Evolutionary conservation across 192 early-diverging fungal genomes (phyloP).

Genomic region (Entomortierella beljakovae): DNA sequence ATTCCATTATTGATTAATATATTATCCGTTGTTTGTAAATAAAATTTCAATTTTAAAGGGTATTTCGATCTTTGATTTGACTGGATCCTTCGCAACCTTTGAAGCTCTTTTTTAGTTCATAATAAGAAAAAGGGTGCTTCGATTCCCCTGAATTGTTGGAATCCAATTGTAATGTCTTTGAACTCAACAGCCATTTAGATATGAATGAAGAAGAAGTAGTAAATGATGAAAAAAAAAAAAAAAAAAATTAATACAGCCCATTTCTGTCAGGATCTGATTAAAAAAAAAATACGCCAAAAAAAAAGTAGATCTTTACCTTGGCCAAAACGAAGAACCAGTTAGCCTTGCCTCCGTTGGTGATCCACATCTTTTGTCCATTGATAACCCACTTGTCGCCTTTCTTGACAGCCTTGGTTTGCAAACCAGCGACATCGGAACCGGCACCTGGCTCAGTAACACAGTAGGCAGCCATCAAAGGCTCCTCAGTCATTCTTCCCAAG

Average conservation of each 20-base stretch:
- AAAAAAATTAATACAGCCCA: no score
- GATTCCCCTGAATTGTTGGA: no score
- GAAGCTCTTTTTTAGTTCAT: no score
- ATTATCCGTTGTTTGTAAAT: conserved; percentile 11
- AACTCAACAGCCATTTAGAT: no score
- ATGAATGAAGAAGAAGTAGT: no score
- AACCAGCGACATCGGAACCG: conserved; percentile 81
- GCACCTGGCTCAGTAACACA: conserved; percentile 87
- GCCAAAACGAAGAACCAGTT: conserved; percentile 99
- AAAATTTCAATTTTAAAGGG: conserved; percentile 5
- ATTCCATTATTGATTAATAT: conserved; percentile 5
- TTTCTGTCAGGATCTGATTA: no score
- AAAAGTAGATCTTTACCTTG: conserved; percentile 42
- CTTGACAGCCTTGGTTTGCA: conserved; percentile 76
- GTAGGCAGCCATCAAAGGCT: conserved; percentile 95
- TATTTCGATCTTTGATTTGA: conserved; percentile 41
- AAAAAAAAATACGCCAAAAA: neutral
- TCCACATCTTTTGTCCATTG: conserved; percentile 98
- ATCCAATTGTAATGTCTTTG: no score
- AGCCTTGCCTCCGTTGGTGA: conserved; percentile 96
- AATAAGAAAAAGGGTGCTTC: no score
- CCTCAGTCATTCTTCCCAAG: conserved; percentile 96
- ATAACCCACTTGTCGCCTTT: conserved; percentile 85
- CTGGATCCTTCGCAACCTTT: conserved; percentile 18
- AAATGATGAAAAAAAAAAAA: neutral